These are phyloP conservation scores for Penstemon newberryi DNA, from an alignment of 257 asterid species.

Conservation along the genomic window DNA sequence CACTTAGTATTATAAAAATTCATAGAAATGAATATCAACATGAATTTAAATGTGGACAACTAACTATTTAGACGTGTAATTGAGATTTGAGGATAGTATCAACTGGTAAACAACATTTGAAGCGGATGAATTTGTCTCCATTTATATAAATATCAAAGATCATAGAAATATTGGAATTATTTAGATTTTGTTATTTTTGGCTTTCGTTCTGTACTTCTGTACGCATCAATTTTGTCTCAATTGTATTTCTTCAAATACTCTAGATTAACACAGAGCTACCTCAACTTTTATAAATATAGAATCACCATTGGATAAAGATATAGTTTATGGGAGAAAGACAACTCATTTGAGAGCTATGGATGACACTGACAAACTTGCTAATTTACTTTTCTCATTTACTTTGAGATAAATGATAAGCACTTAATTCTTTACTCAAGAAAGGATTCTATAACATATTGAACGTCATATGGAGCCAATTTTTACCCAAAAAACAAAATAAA, in stretches of 20 bases:
- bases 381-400: background rate
- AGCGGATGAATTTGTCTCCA: background rate
- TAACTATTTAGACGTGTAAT: background rate
- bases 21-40: background rate
- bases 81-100: too few relatives aligned
- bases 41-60: background rate
- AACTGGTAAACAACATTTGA: background rate
- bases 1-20: background rate
- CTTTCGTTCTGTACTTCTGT: background rate
- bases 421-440: background rate
- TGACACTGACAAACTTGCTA: background rate
- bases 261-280: background rate
- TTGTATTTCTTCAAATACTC: background rate
- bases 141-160: background rate
- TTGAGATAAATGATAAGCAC: background rate
- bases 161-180: background rate
- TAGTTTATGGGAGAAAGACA: background rate
- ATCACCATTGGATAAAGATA: background rate
- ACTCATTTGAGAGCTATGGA: background rate
- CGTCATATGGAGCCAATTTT: conserved; percentile 3
- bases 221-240: background rate
- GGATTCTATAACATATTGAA: background rate
- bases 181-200: background rate
- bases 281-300: background rate
- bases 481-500: background rate